Base-by-base conservation (phyloP, 257 asterid genomes). In the Salvia miltiorrhiza region DNA sequence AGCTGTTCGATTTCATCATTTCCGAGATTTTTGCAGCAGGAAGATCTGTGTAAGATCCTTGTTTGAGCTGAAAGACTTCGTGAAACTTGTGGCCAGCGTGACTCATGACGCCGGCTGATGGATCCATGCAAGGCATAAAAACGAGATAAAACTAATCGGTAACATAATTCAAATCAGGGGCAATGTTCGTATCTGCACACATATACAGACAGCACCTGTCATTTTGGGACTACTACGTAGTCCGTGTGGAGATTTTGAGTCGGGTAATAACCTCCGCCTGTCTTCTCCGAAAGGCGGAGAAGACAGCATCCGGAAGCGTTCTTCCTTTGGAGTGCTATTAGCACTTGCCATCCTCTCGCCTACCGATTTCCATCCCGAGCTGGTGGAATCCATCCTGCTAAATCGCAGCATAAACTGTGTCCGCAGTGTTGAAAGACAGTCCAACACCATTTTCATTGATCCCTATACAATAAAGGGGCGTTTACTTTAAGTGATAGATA, bases 1-100 rank as follows among this genome's bases (percentile, higher is more conserved):
- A 79, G 88, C 97, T 83, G 75, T 87, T 90, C 3, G 99, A 80
- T 80, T 88, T 88, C 96, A 88, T 87, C 95, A 93, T 87, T 78
- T 90, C 96, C 11, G 97, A 71, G 73, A 93, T 84, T 71, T 79
- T 93, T 44, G 95, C 75, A 41, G 89, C 80, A 0, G 97, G 87
- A 62, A 90, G 85, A 79, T 93, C 97, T 3, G 85, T 80, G 71
- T 84, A 87, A 49, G 89, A 77, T 55, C 92, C 93, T 70, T 86
- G 89, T 82, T 86, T 90, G 39, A 79, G 87, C 84, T 90, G 94
- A 78, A 87, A 93, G 28, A 88, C 96, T 77, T 88, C 97, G 30
- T 87, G 97, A 79, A 85, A 83, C 80, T 83, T 93, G 52, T 78
- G 83, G 47, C 97, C 95, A 7, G 76, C 82, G 20, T 81, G 85